Percentiles rank a stretch among this genome's conserved stretches.
Evolutionary conservation across 768 basidiomycete species (phyloP).

Genomic region (Rhizopogon vesiculosus): DNA sequence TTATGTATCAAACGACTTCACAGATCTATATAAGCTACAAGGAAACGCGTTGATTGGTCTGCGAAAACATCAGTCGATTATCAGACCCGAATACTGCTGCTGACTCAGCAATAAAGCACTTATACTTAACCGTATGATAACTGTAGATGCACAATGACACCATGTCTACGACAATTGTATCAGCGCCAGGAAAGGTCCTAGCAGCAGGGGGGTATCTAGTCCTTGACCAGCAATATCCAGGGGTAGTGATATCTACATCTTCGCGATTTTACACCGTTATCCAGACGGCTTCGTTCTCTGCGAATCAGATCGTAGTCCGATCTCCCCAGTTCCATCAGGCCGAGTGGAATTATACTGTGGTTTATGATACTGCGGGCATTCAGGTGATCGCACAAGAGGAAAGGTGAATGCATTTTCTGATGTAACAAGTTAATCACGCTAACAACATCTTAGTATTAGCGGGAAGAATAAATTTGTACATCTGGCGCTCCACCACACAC

Average conservation of each 20-base stretch:
- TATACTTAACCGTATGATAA: background rate
- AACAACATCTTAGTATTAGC: slow-evolving; percentile 23
- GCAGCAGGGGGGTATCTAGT: slow-evolving; percentile 97
- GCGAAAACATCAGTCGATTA: too few relatives aligned
- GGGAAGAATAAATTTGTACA: slow-evolving; percentile 91
- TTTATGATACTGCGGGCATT: slow-evolving; percentile 24
- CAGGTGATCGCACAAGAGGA: slow-evolving; percentile 17
- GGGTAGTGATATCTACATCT: slow-evolving; percentile 87
- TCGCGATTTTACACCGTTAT: slow-evolving; percentile 91
- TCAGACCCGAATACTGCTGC: slow-evolving; percentile 3
- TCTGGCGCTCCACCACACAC: slow-evolving; percentile 76
- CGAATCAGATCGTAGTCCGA: slow-evolving; percentile 59
- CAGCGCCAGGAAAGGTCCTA: slow-evolving; percentile 93
- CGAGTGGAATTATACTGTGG: slow-evolving; percentile 66
- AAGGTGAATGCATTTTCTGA: slow-evolving; percentile 10
- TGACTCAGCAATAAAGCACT: slow-evolving; percentile 20
- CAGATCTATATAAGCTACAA: too few relatives aligned
- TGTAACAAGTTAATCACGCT: background rate
- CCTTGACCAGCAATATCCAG: slow-evolving; percentile 81
- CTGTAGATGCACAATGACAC: background rate
- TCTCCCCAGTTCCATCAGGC: slow-evolving; percentile 91
- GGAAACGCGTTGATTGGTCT: too few relatives aligned
- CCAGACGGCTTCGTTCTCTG: slow-evolving; percentile 25
- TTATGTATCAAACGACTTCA: too few relatives aligned
- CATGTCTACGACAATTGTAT: slow-evolving; percentile 68